A percentile compares a stretch with the other conserved stretches of the same genome.
Evolutionary conservation across 768 basidiomycete species (phyloP).

Genomic region (Austroboletus eburneus): DNA sequence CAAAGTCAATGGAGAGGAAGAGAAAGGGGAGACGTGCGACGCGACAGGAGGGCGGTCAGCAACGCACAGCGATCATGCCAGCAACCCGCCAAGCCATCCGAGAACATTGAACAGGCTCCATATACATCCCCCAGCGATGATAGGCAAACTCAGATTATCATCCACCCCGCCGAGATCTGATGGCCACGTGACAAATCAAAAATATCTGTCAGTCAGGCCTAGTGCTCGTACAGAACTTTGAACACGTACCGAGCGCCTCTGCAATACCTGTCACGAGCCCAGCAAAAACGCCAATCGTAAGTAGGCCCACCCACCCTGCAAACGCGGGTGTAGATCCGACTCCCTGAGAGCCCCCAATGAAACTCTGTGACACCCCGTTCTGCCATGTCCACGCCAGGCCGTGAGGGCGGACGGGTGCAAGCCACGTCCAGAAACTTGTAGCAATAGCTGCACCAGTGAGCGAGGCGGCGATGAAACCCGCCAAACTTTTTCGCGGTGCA

Average conservation of each 20-base stretch:
- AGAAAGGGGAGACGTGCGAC: too few relatives aligned
- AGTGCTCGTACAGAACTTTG: background rate
- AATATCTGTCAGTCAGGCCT: background rate
- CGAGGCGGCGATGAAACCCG: conserved; percentile 77
- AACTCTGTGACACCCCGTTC: conserved; percentile 39
- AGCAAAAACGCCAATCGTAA: conserved; percentile 54
- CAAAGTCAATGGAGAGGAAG: too few relatives aligned
- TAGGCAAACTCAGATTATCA: conserved; percentile 87
- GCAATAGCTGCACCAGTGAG: conserved; percentile 68
- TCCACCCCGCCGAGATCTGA: conserved; percentile 81
- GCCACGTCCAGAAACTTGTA: conserved; percentile 64
- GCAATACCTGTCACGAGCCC: conserved; percentile 80
- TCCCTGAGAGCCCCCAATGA: conserved; percentile 12
- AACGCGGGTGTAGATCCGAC: conserved; percentile 4
- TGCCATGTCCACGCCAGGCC: conserved; percentile 57
- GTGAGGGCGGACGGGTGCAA: conserved; percentile 45
- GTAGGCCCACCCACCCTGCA: conserved; percentile 43
- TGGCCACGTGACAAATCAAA: background rate
- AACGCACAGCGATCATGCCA: conserved; percentile 8
- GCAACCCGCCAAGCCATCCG: conserved; percentile 29
- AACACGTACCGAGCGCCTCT: conserved; percentile 79
- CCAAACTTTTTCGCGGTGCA: conserved; percentile 78
- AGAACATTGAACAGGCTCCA: conserved; percentile 50
- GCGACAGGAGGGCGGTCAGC: too few relatives aligned
- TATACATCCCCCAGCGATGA: conserved; percentile 74